phyloP scores from a whole-genome alignment of 2,329 filamentous ascomycete species.

The Bipolaris zeicola region DNA sequence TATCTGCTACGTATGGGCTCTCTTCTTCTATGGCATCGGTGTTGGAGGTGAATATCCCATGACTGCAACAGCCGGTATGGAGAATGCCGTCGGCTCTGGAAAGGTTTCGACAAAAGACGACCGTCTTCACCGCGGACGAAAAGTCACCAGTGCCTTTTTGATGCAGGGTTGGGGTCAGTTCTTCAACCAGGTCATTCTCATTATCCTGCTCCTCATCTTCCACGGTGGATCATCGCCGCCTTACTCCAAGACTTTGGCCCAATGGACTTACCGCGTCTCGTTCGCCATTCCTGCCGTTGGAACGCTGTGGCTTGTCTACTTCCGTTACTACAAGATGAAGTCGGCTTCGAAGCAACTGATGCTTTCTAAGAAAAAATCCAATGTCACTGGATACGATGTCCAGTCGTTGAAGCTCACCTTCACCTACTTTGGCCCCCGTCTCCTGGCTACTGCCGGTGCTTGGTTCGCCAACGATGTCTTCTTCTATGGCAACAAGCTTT shows the following conservation, averaged over 20 bases:
- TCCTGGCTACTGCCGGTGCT: slow-evolving; percentile 82
- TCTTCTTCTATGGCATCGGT: slow-evolving; percentile 84
- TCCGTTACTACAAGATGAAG: slow-evolving; percentile 93
- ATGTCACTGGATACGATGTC: slow-evolving; percentile 92
- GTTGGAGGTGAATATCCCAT: slow-evolving; percentile 92
- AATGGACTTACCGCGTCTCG: slow-evolving; percentile 90
- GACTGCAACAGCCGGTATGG: slow-evolving; percentile 94
- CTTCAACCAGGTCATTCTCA: slow-evolving; percentile 88
- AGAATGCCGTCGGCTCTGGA: slow-evolving; percentile 83
- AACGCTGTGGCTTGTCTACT: slow-evolving; percentile 94
- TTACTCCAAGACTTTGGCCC: slow-evolving; percentile 76
- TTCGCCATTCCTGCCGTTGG: slow-evolving; percentile 91
- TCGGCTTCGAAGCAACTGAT: slow-evolving; percentile 82
- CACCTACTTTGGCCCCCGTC: slow-evolving; percentile 81
- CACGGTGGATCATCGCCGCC: slow-evolving; percentile 76
- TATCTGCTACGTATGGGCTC: slow-evolving; percentile 92
- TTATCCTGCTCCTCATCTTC: slow-evolving; percentile 85
- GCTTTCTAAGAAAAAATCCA: slow-evolving; percentile 80
- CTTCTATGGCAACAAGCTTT: slow-evolving; percentile 99
- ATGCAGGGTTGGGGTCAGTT: slow-evolving; percentile 99
- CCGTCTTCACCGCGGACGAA: slow-evolving; percentile 91
- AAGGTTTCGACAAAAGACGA: slow-evolving; percentile 90
- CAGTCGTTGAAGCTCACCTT: slow-evolving; percentile 79
- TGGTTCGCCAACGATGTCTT: slow-evolving; percentile 99
- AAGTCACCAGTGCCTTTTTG: slow-evolving; percentile 93